These are phyloP conservation scores for Zizania latifolia DNA, from an alignment of 176 grass and related monocot species.

Conservation along the genomic window DNA sequence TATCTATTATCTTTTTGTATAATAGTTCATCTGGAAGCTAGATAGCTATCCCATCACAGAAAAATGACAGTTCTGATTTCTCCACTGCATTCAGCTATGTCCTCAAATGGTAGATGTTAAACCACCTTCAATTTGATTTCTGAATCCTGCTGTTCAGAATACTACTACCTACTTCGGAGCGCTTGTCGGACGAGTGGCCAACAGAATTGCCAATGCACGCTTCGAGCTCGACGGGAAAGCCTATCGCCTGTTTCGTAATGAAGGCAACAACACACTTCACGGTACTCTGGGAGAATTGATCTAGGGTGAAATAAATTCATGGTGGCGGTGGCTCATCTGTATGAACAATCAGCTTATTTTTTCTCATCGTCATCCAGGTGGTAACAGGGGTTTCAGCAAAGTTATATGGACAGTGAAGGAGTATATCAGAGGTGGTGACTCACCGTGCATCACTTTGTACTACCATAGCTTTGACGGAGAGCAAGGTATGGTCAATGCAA, in stretches of 20 bases:
- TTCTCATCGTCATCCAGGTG: slow-evolving; percentile 36
- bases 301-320: background rate
- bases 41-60: background rate
- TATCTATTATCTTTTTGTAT: background rate
- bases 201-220: slow-evolving; percentile 54
- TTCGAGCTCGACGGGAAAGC: slow-evolving; percentile 61
- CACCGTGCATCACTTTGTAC: slow-evolving; percentile 75
- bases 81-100: background rate
- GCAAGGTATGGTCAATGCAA: slow-evolving; percentile 46
- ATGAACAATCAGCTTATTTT: background rate
- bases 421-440: slow-evolving; percentile 41
- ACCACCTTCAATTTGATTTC: background rate
- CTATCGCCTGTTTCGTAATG: slow-evolving; percentile 50
- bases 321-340: background rate
- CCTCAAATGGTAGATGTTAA: background rate
- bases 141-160: slow-evolving; percentile 36
- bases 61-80: background rate
- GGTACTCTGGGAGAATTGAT: slow-evolving; percentile 39
- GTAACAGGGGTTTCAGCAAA: slow-evolving; percentile 73
- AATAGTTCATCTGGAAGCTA: background rate
- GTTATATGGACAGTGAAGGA: slow-evolving; percentile 84
- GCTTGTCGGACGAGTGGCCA: slow-evolving; percentile 80
- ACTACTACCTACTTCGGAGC: slow-evolving; percentile 68
- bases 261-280: slow-evolving; percentile 78
- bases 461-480: slow-evolving; percentile 91